A percentile compares a stretch with the other conserved stretches of the same genome.
Evolutionary conservation across 2,329 filamentous ascomycete species (phyloP).

Genomic region (Fulvia fulva): DNA sequence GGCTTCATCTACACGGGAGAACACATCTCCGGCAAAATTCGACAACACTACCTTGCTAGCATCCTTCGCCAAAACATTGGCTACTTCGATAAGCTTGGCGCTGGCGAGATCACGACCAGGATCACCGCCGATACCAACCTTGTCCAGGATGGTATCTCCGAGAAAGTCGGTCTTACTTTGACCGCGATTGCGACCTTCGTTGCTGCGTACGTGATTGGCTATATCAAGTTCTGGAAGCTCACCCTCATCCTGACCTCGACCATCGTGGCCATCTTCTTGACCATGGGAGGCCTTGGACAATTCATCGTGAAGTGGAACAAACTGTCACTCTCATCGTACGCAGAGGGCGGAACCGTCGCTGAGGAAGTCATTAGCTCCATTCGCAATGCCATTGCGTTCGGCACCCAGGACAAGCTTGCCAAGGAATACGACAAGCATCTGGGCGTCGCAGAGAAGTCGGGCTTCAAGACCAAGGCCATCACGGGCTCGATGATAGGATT

Average conservation of each 20-base stretch:
- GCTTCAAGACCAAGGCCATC: conserved; percentile 68
- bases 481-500: conserved; percentile 75
- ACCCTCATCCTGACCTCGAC: conserved; percentile 82
- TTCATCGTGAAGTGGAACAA: conserved; percentile 82
- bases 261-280: conserved; percentile 71
- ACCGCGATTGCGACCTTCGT: conserved; percentile 77
- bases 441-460: conserved; percentile 66
- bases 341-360: conserved; percentile 77
- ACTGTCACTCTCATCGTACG: conserved; percentile 72
- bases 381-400: conserved; percentile 87
- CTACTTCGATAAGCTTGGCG: conserved; percentile 88
- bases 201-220: conserved; percentile 85
- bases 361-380: conserved; percentile 95
- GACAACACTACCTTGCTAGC: conserved; percentile 76
- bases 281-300: conserved; percentile 68
- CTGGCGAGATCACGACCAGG: conserved; percentile 88
- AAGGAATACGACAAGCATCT: conserved; percentile 78
- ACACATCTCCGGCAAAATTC: conserved; percentile 47
- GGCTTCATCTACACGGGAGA: conserved; percentile 72
- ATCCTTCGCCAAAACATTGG: conserved; percentile 86
- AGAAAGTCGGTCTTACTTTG: conserved; percentile 77
- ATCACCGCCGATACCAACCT: conserved; percentile 93
- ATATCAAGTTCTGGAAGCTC: conserved; percentile 87
- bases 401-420: conserved; percentile 88
- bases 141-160: conserved; percentile 88